These are phyloP conservation scores for Malassezia nana DNA, from an alignment of 1,284 basidiomycete genomes.

Conservation along the genomic window DNA sequence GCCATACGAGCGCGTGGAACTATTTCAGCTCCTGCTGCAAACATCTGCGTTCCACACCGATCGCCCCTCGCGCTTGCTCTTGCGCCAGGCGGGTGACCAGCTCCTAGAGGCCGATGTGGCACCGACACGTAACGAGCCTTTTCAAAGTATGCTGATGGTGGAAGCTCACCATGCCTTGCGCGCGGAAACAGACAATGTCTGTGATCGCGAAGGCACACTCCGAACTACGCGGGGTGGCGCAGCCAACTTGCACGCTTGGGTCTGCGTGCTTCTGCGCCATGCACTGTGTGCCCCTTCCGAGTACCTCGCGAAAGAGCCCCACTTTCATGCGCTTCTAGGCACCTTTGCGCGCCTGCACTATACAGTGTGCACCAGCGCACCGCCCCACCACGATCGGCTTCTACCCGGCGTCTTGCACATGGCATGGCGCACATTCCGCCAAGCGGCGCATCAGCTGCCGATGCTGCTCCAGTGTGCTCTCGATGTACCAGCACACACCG, in stretches of 20 bases:
- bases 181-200: conserved; percentile 54
- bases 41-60: conserved; percentile 71
- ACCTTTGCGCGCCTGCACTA: conserved; percentile 28
- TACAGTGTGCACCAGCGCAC: conserved; percentile 17
- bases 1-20: conserved; percentile 59
- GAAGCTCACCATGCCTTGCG: conserved; percentile 64
- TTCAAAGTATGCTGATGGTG: conserved; percentile 55
- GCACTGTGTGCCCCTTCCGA: conserved; percentile 27
- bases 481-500: conserved; percentile 19
- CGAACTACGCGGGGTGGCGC: conserved; percentile 51
- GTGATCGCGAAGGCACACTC: conserved; percentile 21
- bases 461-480: conserved; percentile 11
- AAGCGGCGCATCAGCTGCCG: not conserved
- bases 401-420: not conserved
- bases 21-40: conserved; percentile 62
- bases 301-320: conserved; percentile 9
- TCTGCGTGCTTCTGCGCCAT: conserved; percentile 56
- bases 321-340: conserved; percentile 23
- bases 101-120: conserved; percentile 56
- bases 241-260: conserved; percentile 66
- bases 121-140: conserved; percentile 41
- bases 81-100: conserved; percentile 59
- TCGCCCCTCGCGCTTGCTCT: conserved; percentile 59
- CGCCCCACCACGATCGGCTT: not conserved
- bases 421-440: conserved; percentile 11